Evolutionary conservation across 192 early-diverging fungal species (phyloP).

Genomic region (Chytriomyces sp.): DNA sequence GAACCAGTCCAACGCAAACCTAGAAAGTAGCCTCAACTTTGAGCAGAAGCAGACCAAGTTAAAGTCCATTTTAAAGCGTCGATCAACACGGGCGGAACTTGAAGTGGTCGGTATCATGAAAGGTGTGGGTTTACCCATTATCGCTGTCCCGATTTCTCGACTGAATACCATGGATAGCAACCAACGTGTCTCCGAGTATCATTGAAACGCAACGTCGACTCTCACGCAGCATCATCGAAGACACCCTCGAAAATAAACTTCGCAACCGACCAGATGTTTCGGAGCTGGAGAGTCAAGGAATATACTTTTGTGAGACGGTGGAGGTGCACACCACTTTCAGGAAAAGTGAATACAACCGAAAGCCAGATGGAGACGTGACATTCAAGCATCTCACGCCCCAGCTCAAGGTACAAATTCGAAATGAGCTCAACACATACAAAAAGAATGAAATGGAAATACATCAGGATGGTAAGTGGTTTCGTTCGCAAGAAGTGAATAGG

Average conservation of each 20-base stretch:
- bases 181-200: constrained; percentile 42
- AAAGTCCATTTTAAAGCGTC: constrained; percentile 51
- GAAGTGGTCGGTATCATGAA: constrained; percentile 60
- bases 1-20: constrained; percentile 4
- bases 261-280: constrained; percentile 49
- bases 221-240: constrained; percentile 44
- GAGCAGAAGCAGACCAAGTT: constrained; percentile 26
- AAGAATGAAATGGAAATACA: constrained; percentile 89
- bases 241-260: constrained; percentile 50
- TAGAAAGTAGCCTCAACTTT: constrained; percentile 22
- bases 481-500: neutral
- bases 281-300: constrained; percentile 40
- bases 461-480: constrained; percentile 49
- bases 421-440: constrained; percentile 96
- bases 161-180: no score
- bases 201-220: constrained; percentile 49
- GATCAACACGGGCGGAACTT: constrained; percentile 52
- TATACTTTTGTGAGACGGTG: constrained; percentile 57
- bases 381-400: constrained; percentile 81
- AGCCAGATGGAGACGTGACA: constrained; percentile 77
- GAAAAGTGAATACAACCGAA: constrained; percentile 85
- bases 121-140: no score
- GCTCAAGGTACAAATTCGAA: constrained; percentile 84
- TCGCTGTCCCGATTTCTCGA: no score
- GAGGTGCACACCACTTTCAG: constrained; percentile 63